Evolutionary conservation across 306 rosid species (phyloP), one percentile per base, ranked within the genome.

Genomic region (Lupinus albus): DNA sequence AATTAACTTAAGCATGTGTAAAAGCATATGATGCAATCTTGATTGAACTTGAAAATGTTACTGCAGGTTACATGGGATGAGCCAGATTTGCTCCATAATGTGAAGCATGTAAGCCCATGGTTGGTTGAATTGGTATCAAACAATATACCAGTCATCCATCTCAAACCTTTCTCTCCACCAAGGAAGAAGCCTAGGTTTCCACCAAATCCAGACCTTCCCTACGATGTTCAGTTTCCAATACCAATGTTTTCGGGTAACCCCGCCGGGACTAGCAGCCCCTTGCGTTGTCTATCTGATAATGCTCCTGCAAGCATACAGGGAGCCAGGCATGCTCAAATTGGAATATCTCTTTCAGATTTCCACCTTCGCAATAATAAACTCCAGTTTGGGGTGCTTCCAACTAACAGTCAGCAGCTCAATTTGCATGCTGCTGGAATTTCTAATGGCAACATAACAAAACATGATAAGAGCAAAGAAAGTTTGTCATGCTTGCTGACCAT

Each of bases 281-380:
- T 84, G 86, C 82, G 96, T 92, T 87, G 81, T 89, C 78, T 81
- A 67, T 78, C 90, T 16, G 89, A 88, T 73, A 79, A 83, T 86
- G 84, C 99, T 83, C 84, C 97, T 81, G 90, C 89, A 90, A 91
- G 99, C 95, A 93, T 93, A 85, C 99, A 93, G 99, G 97, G 99
- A 93, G 99, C 99, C 99, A 93, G 99, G 99, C 99, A 93, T 86
- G 83, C 99, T 86, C 99, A 85, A 84, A 82, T 88, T 82, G 96
- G 98, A 82, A 75, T 81, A 78, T 80, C 98, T 84, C 78, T 88
- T 12, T 80, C 89, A 65, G 88, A 88, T 88, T 81, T 89, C 87
- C 90, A 86, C 83, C 84, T 79, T 64, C 76, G 78, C 80, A 76
- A 78, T 80, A 83, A 68, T 72, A 89, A 84, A 80, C 80, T 83